phyloP scores from a whole-genome alignment of 2,329 filamentous ascomycete species.

The Alternaria sp. region DNA sequence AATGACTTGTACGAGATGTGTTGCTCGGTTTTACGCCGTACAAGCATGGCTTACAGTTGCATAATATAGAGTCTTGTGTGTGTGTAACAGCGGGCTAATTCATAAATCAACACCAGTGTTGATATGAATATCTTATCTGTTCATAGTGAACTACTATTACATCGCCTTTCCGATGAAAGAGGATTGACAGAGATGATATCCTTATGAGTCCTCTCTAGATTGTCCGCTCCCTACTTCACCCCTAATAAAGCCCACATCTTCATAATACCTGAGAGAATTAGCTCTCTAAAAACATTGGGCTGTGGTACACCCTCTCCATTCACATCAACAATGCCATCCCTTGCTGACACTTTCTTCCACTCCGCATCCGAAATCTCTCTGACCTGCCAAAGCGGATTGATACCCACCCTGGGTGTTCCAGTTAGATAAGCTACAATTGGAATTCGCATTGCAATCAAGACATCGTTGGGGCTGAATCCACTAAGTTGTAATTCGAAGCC shows the following conservation, averaged over 20 bases:
- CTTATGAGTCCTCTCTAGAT: not conserved
- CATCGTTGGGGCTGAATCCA: not conserved
- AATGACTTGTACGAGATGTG: not conserved
- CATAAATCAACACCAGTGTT: not conserved
- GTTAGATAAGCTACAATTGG: not conserved
- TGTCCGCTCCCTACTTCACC: not conserved
- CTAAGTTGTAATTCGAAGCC: not conserved
- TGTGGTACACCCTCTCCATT: not conserved
- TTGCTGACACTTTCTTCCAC: not conserved
- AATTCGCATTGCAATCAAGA: not conserved
- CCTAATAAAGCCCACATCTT: not conserved
- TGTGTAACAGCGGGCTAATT: not conserved
- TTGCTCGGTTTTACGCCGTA: not conserved
- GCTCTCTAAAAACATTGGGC: not conserved
- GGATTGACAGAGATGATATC: not conserved
- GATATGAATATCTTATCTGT: not conserved
- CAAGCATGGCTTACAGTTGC: not conserved
- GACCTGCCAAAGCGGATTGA: not conserved
- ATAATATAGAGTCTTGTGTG: not conserved
- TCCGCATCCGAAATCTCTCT: not conserved
- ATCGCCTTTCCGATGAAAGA: not conserved
- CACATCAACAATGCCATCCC: not conserved
- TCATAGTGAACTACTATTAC: not conserved
- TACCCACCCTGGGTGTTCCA: fast-evolving
- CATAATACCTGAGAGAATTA: not conserved